These are phyloP conservation scores for Globisporangium echinulatum DNA, from an alignment of 352 stramenopile genomes.

Conservation along the genomic window DNA sequence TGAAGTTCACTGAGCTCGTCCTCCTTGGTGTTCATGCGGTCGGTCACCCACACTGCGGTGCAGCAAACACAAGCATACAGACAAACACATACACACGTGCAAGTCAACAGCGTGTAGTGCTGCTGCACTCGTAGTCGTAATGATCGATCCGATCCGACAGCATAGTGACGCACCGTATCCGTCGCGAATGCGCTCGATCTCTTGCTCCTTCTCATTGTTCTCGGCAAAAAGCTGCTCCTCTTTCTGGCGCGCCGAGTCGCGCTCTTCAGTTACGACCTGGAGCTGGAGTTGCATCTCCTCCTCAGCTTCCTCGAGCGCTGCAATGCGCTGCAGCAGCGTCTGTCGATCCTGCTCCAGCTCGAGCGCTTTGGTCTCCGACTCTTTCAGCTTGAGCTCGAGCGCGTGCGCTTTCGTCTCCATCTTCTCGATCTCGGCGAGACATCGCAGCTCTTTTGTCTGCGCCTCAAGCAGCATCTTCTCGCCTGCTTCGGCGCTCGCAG, in stretches of 20 bases:
- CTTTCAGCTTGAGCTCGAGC: constrained; percentile 34
- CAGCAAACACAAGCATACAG: not conserved
- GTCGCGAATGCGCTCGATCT: constrained; percentile 84
- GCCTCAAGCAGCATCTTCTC: constrained; percentile 57
- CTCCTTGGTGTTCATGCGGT: constrained; percentile 87
- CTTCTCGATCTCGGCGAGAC: constrained; percentile 61
- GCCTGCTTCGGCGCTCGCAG: constrained; percentile 22
- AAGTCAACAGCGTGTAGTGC: not conserved
- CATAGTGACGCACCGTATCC: constrained; percentile 40
- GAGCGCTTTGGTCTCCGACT: constrained; percentile 20
- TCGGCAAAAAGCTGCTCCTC: constrained; percentile 80
- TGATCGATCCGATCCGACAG: too few relatives aligned
- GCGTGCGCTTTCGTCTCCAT: constrained; percentile 54
- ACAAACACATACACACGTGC: not conserved
- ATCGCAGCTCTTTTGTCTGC: constrained; percentile 69
- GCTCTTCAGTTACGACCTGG: constrained; percentile 80
- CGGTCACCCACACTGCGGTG: constrained; percentile 75
- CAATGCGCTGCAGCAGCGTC: constrained; percentile 32
- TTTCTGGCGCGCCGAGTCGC: constrained; percentile 72
- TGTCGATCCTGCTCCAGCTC: constrained; percentile 35
- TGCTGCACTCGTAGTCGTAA: not conserved
- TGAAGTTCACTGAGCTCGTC: constrained; percentile 81
- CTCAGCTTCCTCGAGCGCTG: constrained; percentile 56
- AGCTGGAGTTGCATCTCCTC: constrained; percentile 77
- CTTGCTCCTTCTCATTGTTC: constrained; percentile 83